Percentiles rank a stretch among this genome's conserved stretches.
Conservation (phyloP, 495 filamentous ascomycete genomes). For the Bryoglossum gracile region DNA sequence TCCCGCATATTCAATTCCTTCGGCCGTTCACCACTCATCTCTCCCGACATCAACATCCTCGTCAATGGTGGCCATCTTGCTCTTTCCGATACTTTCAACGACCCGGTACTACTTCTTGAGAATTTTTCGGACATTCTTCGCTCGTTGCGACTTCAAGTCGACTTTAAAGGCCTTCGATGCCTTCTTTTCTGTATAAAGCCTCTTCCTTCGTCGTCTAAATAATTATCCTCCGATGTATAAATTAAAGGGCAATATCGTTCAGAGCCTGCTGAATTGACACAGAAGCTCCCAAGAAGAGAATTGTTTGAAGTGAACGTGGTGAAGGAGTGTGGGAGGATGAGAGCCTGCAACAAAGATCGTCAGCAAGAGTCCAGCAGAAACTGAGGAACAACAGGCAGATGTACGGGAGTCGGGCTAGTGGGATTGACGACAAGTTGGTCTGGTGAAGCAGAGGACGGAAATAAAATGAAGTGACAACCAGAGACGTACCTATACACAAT, state of each 20-base stretch:
- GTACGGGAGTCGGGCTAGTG: conserved; percentile 6
- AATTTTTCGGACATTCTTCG: conserved; percentile 38
- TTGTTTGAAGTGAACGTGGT: conserved; percentile 25
- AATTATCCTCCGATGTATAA: conserved; percentile 7
- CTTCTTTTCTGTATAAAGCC: conserved; percentile 1
- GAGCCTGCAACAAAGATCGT: conserved; percentile 34
- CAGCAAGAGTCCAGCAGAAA: conserved; percentile 27
- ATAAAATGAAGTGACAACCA: conserved; percentile 32
- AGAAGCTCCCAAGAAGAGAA: conserved; percentile 27
- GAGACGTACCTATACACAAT: conserved; percentile 48
- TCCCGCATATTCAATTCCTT: conserved; percentile 48
- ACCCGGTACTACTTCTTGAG: conserved; percentile 23
- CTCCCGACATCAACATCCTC: conserved; percentile 60
- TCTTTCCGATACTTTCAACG: conserved; percentile 46
- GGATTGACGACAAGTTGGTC: conserved; percentile 34
- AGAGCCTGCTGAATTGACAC: conserved; percentile 54
- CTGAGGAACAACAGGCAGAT: conserved; percentile 17
- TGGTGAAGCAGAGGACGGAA: conserved; percentile 30
- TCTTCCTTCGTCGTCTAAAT: background rate
- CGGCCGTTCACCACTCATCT: conserved; percentile 57
- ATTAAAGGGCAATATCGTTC: conserved; percentile 30
- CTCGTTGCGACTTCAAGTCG: conserved; percentile 22
- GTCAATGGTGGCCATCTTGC: conserved; percentile 64
- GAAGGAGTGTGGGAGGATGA: conserved; percentile 20
- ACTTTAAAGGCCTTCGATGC: conserved; percentile 9